Evolutionary conservation across 306 rosid species (phyloP), one percentile per base, ranked within the genome.

Genomic region (Quercus wislizeni): DNA sequence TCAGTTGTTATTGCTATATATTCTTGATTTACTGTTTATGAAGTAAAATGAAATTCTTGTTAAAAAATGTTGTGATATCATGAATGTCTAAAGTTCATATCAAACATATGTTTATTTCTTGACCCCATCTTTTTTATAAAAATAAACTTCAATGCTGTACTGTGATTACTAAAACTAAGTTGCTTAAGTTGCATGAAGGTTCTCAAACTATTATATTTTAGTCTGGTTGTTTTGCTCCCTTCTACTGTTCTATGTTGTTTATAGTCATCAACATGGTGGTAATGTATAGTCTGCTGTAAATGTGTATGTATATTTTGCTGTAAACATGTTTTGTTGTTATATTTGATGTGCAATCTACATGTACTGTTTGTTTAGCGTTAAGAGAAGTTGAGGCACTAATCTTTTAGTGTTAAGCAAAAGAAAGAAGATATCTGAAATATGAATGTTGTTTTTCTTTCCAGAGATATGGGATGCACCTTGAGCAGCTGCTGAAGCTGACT

Each of bases 381-480:
- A 30, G 14, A 59, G 18, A 20, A 21, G 33, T 25, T 59, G 67
- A 59, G 12, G 67, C 23, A 23, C 23, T 59, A 23, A 21, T 59
- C 12, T 59, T 2, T 59, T 23, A 25, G 15, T 21, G 33, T 4
- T 23, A 25, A 25, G 67, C 8, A 10, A 27, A 35, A 63, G 69
- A 14, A 28, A 8, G 69, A 65, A 17, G 71, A 19, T 17, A 65
- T 30, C 25, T 65, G 71, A 65, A 65, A 17, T 7, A 9, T 65
- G 49, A 65, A 65, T 65, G 14, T 31, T 65, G 49, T 65, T 20
- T 33, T 65, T 65, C 71, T 31, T 65, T 65, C 76, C 77, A 95
- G 98, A 95, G 91, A 95, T 95, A 82, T 93, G 98, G 99, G 99
- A 95, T 74, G 98, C 99, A 55, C 98, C 93, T 81, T 83, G 89